Conservation (phyloP, 2,329 filamentous ascomycete species). For the Tolypocladium amazonense region DNA sequence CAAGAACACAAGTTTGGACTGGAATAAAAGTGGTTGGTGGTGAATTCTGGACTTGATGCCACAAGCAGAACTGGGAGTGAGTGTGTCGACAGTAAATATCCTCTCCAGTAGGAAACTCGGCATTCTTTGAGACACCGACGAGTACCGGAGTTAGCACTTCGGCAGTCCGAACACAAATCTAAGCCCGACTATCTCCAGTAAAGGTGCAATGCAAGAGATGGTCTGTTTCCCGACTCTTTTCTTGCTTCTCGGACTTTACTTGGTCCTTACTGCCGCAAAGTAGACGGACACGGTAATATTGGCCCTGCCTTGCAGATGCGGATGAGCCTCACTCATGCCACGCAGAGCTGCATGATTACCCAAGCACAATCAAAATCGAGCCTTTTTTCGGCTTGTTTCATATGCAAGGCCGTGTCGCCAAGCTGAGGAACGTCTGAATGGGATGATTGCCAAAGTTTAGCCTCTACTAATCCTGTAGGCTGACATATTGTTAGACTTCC, state of each 20-base stretch:
- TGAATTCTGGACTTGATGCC: background rate
- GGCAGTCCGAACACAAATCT: background rate
- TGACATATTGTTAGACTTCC: background rate
- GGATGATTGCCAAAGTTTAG: background rate
- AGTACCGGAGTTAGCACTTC: background rate
- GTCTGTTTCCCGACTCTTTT: background rate
- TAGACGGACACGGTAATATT: too few species aligned
- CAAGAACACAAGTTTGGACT: background rate
- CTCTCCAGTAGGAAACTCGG: background rate
- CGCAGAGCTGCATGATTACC: background rate
- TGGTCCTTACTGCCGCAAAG: background rate
- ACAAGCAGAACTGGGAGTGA: background rate
- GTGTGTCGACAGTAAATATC: background rate
- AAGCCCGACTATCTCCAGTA: background rate
- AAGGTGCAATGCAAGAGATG: background rate
- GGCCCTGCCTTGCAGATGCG: background rate
- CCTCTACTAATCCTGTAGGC: background rate
- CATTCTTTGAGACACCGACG: background rate
- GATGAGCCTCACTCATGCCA: background rate
- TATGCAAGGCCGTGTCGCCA: too few species aligned
- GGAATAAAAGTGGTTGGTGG: background rate
- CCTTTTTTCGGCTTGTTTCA: background rate
- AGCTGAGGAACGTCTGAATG: background rate
- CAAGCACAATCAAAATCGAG: background rate
- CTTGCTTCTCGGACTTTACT: background rate